These are phyloP conservation scores for Stipa capillata DNA, from an alignment of 176 grass and related monocot genomes.

Conservation along the genomic window DNA sequence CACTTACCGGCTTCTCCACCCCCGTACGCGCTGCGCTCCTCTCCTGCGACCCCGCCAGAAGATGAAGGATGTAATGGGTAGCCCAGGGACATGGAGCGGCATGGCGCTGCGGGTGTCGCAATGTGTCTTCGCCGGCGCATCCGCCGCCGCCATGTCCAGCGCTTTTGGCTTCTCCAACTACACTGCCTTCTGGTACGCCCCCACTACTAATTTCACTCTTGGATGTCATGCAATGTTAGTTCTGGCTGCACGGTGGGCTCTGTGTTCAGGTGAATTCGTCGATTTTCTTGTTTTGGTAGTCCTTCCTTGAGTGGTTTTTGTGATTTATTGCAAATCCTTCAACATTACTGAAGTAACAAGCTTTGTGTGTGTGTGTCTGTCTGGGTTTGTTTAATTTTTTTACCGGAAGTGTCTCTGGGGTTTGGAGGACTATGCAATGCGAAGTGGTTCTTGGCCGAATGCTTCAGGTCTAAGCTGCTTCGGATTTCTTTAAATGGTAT, in stretches of 20 bases:
- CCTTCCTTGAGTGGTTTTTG: background rate
- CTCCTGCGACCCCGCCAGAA: background rate
- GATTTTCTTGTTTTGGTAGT: no score
- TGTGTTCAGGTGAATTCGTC: no score
- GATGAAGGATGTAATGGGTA: slow-evolving; percentile 57
- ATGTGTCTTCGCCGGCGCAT: slow-evolving; percentile 44
- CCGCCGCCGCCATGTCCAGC: slow-evolving; percentile 43
- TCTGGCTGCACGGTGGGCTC: no score
- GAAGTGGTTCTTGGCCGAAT: no score
- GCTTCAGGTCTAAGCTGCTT: no score
- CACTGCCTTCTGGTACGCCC: slow-evolving; percentile 43
- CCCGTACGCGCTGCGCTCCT: no score
- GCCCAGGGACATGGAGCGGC: slow-evolving; percentile 65
- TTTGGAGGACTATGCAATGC: no score
- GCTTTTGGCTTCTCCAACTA: slow-evolving; percentile 52
- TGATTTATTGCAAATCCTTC: background rate
- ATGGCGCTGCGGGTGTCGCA: slow-evolving; percentile 54
- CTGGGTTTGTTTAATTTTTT: background rate
- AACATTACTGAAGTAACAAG: background rate
- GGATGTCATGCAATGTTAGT: background rate
- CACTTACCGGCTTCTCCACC: background rate
- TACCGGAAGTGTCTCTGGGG: no score
- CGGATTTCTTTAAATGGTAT: background rate
- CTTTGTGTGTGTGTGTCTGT: background rate
- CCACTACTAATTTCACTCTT: background rate